Evolutionary conservation across 129 eudicot genomes (phyloP), one percentile per base, ranked within the genome.

Genomic region (Flaveria brownii): DNA sequence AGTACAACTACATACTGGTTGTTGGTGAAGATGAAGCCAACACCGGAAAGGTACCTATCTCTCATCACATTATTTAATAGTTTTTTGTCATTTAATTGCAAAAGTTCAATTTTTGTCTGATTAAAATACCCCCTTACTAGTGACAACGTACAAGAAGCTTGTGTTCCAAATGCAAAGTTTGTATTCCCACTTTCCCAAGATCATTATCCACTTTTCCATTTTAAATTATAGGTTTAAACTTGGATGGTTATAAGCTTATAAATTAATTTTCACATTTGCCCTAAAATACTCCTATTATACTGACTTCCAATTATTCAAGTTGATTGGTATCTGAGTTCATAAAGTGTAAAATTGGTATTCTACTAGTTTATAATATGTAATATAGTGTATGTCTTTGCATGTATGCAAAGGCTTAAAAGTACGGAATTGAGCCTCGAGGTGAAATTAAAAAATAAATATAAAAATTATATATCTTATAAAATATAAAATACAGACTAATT

Each of bases 1-100:
- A 91, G 59, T 95, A 91, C 84, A 95, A 95, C 88, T 89, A 95
- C 73, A 95, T 95, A 66, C 72, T 95, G 67, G 97, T 91, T 17
- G 99, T 95, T 71, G 99, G 99, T 15, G 99, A 91, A 85, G 87
- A 83, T 46, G 99, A 91, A 79, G 90, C 80, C 56, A 82, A 80
- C 63, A 86, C 80, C 0, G 86, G 87, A 84, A 80, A 81, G 99
- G 99, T 91, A 71, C 9, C 14, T 15, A 22, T 78, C 15, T 61
- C 15, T 61, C 13, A 30, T 42, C 55, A 59, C 25, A 23, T 41
- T 41, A 17, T 20, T 7, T 18, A 14, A 1, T 8, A 9, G 17
- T 26, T 26, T 9, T 17, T 22, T 42, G 10, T 16, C 16, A 22
- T 62, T 59, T 62, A 14, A 11, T 16, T 33, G 6, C 41, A 36